Evolutionary conservation across 1,284 basidiomycete species (phyloP).

Genomic region (Flammula alnicola): DNA sequence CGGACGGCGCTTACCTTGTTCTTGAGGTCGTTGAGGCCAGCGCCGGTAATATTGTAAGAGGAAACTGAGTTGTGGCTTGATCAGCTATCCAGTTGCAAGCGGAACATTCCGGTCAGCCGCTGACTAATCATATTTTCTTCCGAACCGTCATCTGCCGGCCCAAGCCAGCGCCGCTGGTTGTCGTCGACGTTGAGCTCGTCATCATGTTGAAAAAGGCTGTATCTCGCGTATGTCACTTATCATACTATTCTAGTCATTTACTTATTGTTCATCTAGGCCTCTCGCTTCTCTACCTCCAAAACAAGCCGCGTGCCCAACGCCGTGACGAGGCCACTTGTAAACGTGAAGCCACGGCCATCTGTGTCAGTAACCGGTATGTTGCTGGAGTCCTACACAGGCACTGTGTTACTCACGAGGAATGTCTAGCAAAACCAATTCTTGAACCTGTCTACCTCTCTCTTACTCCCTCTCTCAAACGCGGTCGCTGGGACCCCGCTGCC

Average conservation of each 20-base stretch:
- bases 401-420: neutral
- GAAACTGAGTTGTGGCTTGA: conserved; percentile 40
- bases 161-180: conserved; percentile 10
- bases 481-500: conserved; percentile 39
- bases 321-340: conserved; percentile 24
- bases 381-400: neutral
- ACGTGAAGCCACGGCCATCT: conserved; percentile 20
- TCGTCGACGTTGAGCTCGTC: conserved; percentile 12
- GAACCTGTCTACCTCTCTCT: conserved; percentile 63
- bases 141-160: conserved; percentile 22
- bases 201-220: conserved; percentile 28
- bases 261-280: conserved; percentile 17
- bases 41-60: conserved; percentile 36
- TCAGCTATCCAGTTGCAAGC: conserved; percentile 42
- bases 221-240: conserved; percentile 23
- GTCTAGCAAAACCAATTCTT: conserved; percentile 43
- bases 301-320: conserved; percentile 16
- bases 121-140: conserved; percentile 33
- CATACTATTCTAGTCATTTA: neutral
- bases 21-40: conserved; percentile 48
- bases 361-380: conserved; percentile 25
- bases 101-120: conserved; percentile 38
- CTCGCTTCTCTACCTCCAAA: conserved; percentile 16
- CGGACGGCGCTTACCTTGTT: conserved; percentile 38
- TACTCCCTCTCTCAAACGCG: conserved; percentile 58